Base-by-base conservation (phyloP, 139 green algal genomes). In the Coelastrella sp. region DNA sequence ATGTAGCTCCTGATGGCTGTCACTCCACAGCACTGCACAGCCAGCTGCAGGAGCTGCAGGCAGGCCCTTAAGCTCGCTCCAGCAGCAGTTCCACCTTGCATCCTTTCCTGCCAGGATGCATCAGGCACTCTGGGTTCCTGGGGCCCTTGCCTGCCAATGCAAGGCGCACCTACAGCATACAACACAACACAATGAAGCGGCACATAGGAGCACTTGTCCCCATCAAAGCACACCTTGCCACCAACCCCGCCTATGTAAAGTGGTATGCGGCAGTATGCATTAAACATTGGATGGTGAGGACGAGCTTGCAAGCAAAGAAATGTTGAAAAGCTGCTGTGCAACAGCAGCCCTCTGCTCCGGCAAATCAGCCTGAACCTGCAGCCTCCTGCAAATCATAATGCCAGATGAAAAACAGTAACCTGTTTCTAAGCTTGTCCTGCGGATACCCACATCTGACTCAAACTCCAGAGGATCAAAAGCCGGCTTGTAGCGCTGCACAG, bases 401-500 rank as follows among this genome's bases (percentile, higher is more conserved):
- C 45, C 45, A 57, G 11, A 13, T 57, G 11, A 57, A 57, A 23
- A 57, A 9, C n/a, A n/a, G 45, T 13, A 9, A 57, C 15, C 45
- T 13, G 45, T 13, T 57, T 9, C 11, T 57, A 57, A 0, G 45
- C 45, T 23, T 57, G 11, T 9, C 45, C 15, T 13, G 15, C 45
- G 15, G 1, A 8, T 51, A 90, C 88, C 87, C 35, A 98, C 88
- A 84, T 98, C 95, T 0, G 74, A 84, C 59, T 98, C 94, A 84
- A 95, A 94, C 17, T 93, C 87, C 0, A 94, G 41, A 0, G 96
- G 96, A 85, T 98, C 92, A 59, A 94, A 95, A 0, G 30, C 83
- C 8, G 94, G 88, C 88, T 94, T 94, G 88, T 94, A 98, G n/a
- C 96, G 88, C 87, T 93, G 92, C 48, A 96, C 79, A 6, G 94